Evolutionary conservation across 345 rosid genomes (phyloP), one percentile per base, ranked within the genome.

Genomic region (Adansonia digitata): DNA sequence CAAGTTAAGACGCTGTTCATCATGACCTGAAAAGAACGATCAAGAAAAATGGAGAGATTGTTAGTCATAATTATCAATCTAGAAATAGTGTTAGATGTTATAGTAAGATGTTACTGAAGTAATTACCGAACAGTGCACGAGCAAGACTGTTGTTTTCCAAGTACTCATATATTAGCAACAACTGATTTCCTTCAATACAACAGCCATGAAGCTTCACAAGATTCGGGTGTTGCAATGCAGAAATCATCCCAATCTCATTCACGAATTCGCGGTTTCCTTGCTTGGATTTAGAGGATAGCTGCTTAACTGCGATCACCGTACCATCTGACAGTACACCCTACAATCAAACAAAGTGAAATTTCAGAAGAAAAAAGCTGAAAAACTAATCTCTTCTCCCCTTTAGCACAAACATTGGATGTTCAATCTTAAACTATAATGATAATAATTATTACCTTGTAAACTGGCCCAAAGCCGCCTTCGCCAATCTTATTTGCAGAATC

Each of bases 391-490:
- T 18, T 60, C 72, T 43, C 40, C 71, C 37, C 17, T 29, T 40
- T 8, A 55, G 42, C 55, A 27, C 7, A n/a, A 72, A 22, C 22
- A 22, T 71, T 53, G 31, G 20, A 20, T 20, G 22, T 34, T 60
- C 24, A 57, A 80, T 27, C 27, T 5, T 51, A 20, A 53, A 26
- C 24, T 61, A 60, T 1, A n/a, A 64, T 34, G 60, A 34, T 39
- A 27, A 34, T 24, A 15, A 60, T 71, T 18, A 20, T 72, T 82
- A 94, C 96, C 96, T 90, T 92, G 86, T 84, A 92, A 51, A 94
- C 98, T n/a, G 97, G 91, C 31, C 98, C 94, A 73, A 94, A 94
- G 42, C 94, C 98, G 84, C 98, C 97, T 86, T 94, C 98, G 53
- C 94, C 97, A 22, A 90, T 89, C 88, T 94, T 94, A 81, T 87